These are phyloP conservation scores for Chlamydomonas incerta DNA, from an alignment of 139 green algal genomes.

Conservation along the genomic window DNA sequence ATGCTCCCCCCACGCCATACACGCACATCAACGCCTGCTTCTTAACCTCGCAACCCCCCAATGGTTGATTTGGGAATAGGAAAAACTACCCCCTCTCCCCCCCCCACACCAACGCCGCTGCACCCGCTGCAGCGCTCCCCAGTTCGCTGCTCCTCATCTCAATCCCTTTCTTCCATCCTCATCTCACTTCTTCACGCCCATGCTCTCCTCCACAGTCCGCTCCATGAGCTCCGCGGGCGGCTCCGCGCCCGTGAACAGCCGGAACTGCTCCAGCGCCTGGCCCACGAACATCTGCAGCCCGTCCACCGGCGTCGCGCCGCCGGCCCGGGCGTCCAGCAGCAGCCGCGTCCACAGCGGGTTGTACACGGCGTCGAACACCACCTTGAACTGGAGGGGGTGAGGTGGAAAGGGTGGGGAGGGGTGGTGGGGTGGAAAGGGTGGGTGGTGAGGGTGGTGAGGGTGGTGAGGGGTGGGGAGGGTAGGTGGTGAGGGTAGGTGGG, in stretches of 20 bases:
- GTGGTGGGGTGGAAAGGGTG: neutral
- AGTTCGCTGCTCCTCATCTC: too few species aligned
- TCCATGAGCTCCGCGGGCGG: slow-evolving; percentile 75
- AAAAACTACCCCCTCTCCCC: too few species aligned
- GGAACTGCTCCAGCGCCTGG: slow-evolving; percentile 95
- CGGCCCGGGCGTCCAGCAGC: slow-evolving; percentile 70
- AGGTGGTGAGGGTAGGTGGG: too few species aligned
- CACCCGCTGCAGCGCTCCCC: too few species aligned
- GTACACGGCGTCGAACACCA: slow-evolving; percentile 99
- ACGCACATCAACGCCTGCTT: too few species aligned
- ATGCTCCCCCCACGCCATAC: too few species aligned
- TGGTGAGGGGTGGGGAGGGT: too few species aligned
- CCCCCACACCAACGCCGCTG: too few species aligned
- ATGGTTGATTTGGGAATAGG: too few species aligned
- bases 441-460: too few species aligned
- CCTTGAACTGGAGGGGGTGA: slow-evolving; percentile 52
- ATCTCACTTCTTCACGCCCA: slow-evolving; percentile 38
- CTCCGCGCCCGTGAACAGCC: slow-evolving; percentile 73
- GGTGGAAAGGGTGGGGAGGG: neutral
- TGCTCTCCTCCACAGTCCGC: slow-evolving; percentile 58
- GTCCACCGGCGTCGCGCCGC: slow-evolving; percentile 60
- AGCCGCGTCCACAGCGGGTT: slow-evolving; percentile 90
- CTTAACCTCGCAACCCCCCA: too few species aligned
- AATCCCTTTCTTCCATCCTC: too few species aligned
- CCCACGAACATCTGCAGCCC: slow-evolving; percentile 98